Evolutionary conservation across 768 basidiomycete species (phyloP).

Genomic region (Lactifluus hygrophoroides): DNA sequence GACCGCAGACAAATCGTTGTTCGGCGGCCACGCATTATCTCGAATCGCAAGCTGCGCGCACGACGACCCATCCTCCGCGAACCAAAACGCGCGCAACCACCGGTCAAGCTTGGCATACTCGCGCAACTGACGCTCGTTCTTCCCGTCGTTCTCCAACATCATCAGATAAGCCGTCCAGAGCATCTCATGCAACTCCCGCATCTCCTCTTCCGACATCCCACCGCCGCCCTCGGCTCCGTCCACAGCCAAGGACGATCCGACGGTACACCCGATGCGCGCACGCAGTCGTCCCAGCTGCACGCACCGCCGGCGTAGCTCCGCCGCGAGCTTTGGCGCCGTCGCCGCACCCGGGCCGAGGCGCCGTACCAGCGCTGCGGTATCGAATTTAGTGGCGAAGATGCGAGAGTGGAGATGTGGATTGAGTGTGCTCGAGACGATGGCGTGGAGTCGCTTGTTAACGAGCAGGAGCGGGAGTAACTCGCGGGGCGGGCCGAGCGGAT

Average conservation of each 20-base stretch:
- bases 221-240: neutral
- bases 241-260: constrained; percentile 5
- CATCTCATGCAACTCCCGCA: constrained; percentile 33
- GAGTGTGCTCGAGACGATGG: constrained; percentile 38
- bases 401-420: constrained; percentile 69
- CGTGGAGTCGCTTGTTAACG: constrained; percentile 41
- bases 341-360: constrained; percentile 39
- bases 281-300: constrained; percentile 49
- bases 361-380: constrained; percentile 40
- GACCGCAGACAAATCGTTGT: constrained; percentile 43
- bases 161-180: constrained; percentile 67
- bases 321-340: constrained; percentile 40
- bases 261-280: constrained; percentile 32
- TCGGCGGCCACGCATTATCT: constrained; percentile 48
- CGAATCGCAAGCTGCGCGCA: constrained; percentile 34
- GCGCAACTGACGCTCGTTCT: constrained; percentile 62
- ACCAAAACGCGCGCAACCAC: constrained; percentile 65
- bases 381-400: constrained; percentile 64
- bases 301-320: constrained; percentile 60
- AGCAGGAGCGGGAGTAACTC: constrained; percentile 47
- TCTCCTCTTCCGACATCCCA: constrained; percentile 22
- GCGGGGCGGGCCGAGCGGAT: constrained; percentile 52
- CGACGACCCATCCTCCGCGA: constrained; percentile 51
- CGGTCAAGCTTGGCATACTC: constrained; percentile 52
- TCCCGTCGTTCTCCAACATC: constrained; percentile 75